Percentiles rank a stretch among this genome's conserved stretches.
Evolutionary conservation across 345 rosid species (phyloP).

Genomic region (Eutrema yunnanense): DNA sequence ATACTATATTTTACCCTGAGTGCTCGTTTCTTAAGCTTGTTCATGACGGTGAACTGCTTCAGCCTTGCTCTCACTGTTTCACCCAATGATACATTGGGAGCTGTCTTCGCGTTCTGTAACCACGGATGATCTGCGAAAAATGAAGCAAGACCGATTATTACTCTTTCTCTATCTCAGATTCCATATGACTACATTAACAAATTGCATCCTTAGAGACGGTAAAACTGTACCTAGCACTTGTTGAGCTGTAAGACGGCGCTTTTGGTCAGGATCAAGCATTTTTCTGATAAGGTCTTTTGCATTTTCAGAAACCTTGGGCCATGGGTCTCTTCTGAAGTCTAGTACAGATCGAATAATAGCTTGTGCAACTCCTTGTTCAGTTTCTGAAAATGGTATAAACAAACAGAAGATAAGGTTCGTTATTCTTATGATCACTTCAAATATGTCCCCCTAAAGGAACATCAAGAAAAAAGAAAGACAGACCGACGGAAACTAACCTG

Average conservation of each 20-base stretch:
- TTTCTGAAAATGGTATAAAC: conserved; percentile 48
- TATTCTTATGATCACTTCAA: neutral
- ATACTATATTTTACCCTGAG: conserved; percentile 55
- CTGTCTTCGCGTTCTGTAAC: conserved; percentile 87
- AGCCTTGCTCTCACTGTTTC: conserved; percentile 95
- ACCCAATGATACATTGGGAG: conserved; percentile 89
- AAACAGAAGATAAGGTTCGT: neutral
- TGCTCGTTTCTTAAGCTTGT: conserved; percentile 98
- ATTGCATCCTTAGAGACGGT: neutral
- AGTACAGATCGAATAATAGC: conserved; percentile 75
- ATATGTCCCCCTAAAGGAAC: neutral
- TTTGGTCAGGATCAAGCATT: conserved; percentile 95
- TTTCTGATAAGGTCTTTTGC: conserved; percentile 89
- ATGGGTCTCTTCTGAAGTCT: conserved; percentile 94
- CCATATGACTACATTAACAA: neutral
- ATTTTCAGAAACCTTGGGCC: conserved; percentile 92
- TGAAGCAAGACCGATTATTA: neutral
- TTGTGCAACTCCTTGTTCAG: conserved; percentile 97
- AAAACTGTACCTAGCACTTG: conserved; percentile 74
- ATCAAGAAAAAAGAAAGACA: neutral
- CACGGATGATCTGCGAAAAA: conserved; percentile 75
- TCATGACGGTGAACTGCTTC: conserved; percentile 93
- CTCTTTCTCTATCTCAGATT: neutral
- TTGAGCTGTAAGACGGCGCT: conserved; percentile 81
- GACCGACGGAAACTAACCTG: conserved; percentile 50